Base-by-base conservation (phyloP, 1,284 basidiomycete species). In the Ustilago sp. region DNA sequence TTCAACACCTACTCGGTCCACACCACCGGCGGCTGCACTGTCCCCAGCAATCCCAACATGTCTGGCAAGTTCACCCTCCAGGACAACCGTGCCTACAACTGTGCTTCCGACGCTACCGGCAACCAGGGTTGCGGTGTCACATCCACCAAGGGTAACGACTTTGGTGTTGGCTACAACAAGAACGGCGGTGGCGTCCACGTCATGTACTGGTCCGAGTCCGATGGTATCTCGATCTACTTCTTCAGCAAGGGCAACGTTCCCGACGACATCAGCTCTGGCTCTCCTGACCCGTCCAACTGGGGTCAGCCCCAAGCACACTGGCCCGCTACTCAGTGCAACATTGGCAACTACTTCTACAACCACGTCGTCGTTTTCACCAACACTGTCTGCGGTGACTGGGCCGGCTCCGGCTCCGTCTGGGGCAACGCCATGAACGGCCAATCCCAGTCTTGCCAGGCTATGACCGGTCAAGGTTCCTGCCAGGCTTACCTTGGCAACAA, bases 51-150 rank as follows among this genome's bases (percentile, higher is more conserved):
- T 4, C 41, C 55, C 52, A 56, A 67, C 34, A 75, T 75, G 75
- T 61, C 62, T 23, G 76, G 71, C 56, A 76, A 70, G 57, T 74
- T 78, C 19, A 68, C 75, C 11, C 54, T 70, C 6, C 52, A 60
- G 34, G 61, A 52, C 47, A 43, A 15, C 50, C 51, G 88, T 86
- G 81, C 82, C 7, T 88, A 86, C 34, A 87, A 91, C 77, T 93
- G 92, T 80, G 88, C 91, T 68, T 87, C 88, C 4, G 87, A 88
- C 31, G 79, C 87, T 35, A 89, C 90, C 78, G 87, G 77, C 79
- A 93, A 93, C 78, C 85, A 89, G 0, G 91, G 91, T 0, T 93
- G 92, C 76, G 90, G 90, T n/a, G 91, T 92, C 28, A 81, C 87
- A 31, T 77, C 89, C 76, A 45, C 82, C 75, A 56, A 88, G 54